Conservation (phyloP, 2,329 filamentous ascomycete species). For the Claviceps citrina region DNA sequence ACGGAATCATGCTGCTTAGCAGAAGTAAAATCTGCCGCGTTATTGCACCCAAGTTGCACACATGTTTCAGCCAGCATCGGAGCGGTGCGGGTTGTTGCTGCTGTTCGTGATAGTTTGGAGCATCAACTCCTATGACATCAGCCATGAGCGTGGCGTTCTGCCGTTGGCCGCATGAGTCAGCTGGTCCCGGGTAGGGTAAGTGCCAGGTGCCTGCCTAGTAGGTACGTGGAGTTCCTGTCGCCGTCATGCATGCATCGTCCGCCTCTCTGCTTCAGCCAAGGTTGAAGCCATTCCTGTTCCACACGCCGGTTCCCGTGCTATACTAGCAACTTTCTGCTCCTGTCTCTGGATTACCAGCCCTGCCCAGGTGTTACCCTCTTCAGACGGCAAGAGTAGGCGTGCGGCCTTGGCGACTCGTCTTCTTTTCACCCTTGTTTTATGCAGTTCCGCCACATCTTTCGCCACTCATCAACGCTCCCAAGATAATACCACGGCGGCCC, state of each 20-base stretch:
- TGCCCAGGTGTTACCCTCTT: background rate
- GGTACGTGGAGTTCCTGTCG: background rate
- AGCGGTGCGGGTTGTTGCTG: background rate
- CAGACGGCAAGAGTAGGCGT: background rate
- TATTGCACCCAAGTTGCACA: no score
- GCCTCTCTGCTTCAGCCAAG: no score
- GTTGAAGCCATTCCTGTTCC: no score
- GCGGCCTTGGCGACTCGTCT: background rate
- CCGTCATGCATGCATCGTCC: constrained; percentile 1
- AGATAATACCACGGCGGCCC: background rate
- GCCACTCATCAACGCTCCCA: background rate
- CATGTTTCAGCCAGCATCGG: background rate
- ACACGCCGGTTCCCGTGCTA: constrained; percentile 1
- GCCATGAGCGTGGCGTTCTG: background rate
- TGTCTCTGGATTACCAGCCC: background rate
- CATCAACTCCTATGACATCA: no score
- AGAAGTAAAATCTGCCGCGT: no score
- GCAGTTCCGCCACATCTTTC: background rate
- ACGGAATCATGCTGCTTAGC: no score
- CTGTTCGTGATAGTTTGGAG: background rate
- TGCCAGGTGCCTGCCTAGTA: no score
- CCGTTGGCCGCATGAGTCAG: constrained; percentile 3
- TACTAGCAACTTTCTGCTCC: background rate
- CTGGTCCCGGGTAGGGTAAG: background rate
- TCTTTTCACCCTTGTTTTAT: background rate